Percentiles rank a stretch among this genome's conserved stretches.
phyloP scores from a whole-genome alignment of 2,329 filamentous ascomycete genomes.

The Trichoderma oligosporum region DNA sequence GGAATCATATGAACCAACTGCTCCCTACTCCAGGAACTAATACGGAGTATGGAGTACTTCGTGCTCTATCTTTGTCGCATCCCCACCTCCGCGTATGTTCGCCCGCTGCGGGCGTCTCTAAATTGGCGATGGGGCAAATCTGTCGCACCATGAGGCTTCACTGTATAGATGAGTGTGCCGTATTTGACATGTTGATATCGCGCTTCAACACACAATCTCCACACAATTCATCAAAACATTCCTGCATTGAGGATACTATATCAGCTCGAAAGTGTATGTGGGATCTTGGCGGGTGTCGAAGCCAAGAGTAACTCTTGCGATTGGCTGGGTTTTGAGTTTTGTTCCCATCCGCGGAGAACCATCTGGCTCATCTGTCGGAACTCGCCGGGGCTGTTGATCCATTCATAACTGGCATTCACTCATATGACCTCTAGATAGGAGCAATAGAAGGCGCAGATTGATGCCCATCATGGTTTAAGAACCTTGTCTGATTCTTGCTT shows the following conservation, averaged over 20 bases:
- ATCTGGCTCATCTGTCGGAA: background rate
- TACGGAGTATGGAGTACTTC: background rate
- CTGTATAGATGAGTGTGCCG: constrained; percentile 1
- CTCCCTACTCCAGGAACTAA: background rate
- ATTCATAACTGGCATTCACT: too few relatives aligned
- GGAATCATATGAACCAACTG: background rate
- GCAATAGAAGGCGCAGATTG: too few relatives aligned
- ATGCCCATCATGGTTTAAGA: too few relatives aligned
- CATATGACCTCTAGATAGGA: too few relatives aligned
- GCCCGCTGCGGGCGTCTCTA: constrained; percentile 6
- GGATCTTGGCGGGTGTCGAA: background rate
- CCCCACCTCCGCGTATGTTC: constrained; percentile 13
- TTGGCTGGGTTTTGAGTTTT: background rate
- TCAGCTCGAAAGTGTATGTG: background rate
- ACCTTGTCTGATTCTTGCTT: too few relatives aligned
- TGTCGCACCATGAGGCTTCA: constrained; percentile 16
- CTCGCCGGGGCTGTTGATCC: background rate
- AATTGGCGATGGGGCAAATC: background rate
- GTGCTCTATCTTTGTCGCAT: constrained; percentile 3
- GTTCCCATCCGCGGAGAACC: too few relatives aligned
- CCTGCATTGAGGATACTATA: background rate
- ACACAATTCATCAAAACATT: background rate
- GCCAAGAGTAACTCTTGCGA: background rate
- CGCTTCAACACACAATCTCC: background rate
- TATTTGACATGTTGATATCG: background rate